Conservation (phyloP, 345 rosid species). For the Chamaenerion angustifolium region DNA sequence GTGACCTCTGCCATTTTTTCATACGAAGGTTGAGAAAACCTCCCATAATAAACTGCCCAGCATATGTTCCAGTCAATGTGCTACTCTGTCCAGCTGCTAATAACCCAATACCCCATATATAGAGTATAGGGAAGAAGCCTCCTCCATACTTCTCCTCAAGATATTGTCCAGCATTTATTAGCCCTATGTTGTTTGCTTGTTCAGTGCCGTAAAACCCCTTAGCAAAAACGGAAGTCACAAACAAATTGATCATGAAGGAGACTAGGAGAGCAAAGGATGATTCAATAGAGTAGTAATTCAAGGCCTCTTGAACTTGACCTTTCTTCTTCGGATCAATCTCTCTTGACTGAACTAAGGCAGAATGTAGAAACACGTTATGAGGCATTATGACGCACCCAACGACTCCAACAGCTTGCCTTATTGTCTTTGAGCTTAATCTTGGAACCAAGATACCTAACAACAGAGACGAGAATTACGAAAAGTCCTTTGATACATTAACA, state of each 20-base stretch:
- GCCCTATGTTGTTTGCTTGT: not conserved
- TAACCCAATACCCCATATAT: slow-evolving; percentile 2
- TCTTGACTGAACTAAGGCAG: slow-evolving; percentile 2
- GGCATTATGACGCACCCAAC: slow-evolving; percentile 4
- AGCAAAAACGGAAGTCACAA: not conserved
- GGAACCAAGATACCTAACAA: too few relatives aligned
- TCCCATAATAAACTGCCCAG: too few relatives aligned
- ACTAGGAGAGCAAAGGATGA: not conserved
- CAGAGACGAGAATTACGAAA: too few relatives aligned
- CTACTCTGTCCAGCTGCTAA: slow-evolving; percentile 5
- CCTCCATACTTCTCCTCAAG: slow-evolving; percentile 2
- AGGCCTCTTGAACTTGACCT: slow-evolving; percentile 1
- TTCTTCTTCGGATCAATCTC: not conserved
- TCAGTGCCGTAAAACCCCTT: slow-evolving; percentile 4
- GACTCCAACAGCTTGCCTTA: not conserved
- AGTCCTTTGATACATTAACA: too few relatives aligned
- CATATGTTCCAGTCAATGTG: not conserved
- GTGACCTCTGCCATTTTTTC: slow-evolving; percentile 4
- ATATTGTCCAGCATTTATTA: not conserved
- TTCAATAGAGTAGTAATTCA: slow-evolving; percentile 3
- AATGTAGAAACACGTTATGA: slow-evolving; percentile 2
- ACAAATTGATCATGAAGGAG: not conserved
- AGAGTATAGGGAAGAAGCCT: not conserved
- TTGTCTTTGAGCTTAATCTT: slow-evolving; percentile 1
- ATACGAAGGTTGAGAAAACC: not conserved